A percentile compares a stretch with the other conserved stretches of the same genome.
These are phyloP conservation scores for Seminavis robusta DNA, from an alignment of 108 stramenopile genomes.

Conservation along the genomic window DNA sequence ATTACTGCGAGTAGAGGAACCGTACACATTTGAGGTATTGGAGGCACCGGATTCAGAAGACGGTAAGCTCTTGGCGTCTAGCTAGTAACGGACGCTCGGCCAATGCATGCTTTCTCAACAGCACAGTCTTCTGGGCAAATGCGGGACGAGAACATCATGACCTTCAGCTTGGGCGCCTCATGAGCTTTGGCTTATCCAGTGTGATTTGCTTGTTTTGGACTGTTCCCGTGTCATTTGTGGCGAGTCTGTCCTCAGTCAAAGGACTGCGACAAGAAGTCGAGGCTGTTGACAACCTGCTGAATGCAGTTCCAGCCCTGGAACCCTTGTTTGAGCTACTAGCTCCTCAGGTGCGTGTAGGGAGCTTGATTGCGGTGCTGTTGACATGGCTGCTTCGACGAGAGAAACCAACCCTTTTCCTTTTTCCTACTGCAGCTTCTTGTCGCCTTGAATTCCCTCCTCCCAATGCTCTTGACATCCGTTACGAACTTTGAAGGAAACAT, in stretches of 20 bases:
- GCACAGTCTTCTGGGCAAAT: slow-evolving; percentile 33
- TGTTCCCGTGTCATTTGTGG: slow-evolving; percentile 42
- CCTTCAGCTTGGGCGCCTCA: slow-evolving; percentile 27
- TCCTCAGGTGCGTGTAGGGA: too few relatives aligned
- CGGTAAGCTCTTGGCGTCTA: not conserved
- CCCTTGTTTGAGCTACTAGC: slow-evolving; percentile 25
- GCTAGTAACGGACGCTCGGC: too few relatives aligned
- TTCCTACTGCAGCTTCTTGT: too few relatives aligned
- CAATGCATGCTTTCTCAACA: too few relatives aligned
- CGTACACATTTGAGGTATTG: slow-evolving; percentile 23
- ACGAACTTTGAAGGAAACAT: slow-evolving; percentile 37
- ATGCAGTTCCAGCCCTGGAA: slow-evolving; percentile 23
- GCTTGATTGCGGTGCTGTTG: too few relatives aligned
- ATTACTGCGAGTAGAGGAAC: too few relatives aligned
- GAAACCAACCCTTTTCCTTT: too few relatives aligned
- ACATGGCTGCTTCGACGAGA: too few relatives aligned
- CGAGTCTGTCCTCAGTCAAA: slow-evolving; percentile 32
- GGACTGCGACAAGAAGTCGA: slow-evolving; percentile 23
- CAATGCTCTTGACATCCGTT: slow-evolving; percentile 18
- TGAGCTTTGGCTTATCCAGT: slow-evolving; percentile 22
- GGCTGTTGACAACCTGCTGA: slow-evolving; percentile 20
- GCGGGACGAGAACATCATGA: slow-evolving; percentile 26
- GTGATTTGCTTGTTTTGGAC: slow-evolving; percentile 45
- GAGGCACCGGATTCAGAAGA: slow-evolving; percentile 28
- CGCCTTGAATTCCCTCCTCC: slow-evolving; percentile 26